A percentile compares a stretch with the other conserved stretches of the same genome.
Evolutionary conservation across 192 early-diverging fungal species (phyloP).

Genomic region (Rhizoclosmatium sp.): DNA sequence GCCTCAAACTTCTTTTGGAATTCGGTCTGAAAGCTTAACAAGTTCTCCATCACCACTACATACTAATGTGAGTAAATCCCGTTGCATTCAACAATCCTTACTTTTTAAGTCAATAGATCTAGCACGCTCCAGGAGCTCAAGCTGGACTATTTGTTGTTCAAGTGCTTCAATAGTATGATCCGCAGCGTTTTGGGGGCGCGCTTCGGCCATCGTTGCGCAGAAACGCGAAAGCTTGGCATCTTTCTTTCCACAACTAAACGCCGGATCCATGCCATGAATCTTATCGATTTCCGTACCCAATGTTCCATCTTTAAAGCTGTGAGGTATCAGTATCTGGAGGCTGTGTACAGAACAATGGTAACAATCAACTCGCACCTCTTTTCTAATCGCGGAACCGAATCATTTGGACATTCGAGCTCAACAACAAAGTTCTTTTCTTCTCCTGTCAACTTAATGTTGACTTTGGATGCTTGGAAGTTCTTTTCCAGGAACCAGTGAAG

Average conservation of each 20-base stretch:
- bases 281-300: constrained; percentile 60
- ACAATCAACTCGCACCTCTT: constrained; percentile 32
- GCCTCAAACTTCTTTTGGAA: constrained; percentile 55
- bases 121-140: constrained; percentile 56
- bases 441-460: constrained; percentile 50
- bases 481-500: constrained; percentile 57
- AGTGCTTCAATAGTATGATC: constrained; percentile 53
- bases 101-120: constrained; percentile 62
- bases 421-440: constrained; percentile 59
- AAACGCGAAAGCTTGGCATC: constrained; percentile 60
- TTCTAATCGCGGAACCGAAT: constrained; percentile 52
- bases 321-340: not conserved
- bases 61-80: not conserved
- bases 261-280: constrained; percentile 65
- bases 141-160: constrained; percentile 55
- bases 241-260: constrained; percentile 49
- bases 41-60: constrained; percentile 57
- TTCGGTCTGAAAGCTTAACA: constrained; percentile 57
- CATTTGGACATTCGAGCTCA: constrained; percentile 56
- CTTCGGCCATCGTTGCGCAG: constrained; percentile 47
- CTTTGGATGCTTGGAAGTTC: constrained; percentile 46
- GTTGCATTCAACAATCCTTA: constrained; percentile 21
- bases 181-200: constrained; percentile 51
- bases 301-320: constrained; percentile 57
- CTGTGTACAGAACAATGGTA: not conserved